Conservation (phyloP, 2,329 filamentous ascomycete genomes). For the Passalora sequoiae region DNA sequence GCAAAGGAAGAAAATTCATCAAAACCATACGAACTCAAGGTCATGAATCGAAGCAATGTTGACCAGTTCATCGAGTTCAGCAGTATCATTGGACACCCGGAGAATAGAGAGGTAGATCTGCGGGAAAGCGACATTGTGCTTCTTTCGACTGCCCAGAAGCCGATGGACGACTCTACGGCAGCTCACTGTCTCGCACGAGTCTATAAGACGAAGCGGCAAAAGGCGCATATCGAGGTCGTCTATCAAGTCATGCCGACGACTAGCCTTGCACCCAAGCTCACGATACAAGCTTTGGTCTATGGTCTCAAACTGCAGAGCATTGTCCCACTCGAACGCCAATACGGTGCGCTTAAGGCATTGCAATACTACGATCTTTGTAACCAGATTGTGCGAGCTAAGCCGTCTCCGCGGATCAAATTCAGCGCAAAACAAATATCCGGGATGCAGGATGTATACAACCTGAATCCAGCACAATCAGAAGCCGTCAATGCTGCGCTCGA, state of each 20-base stretch:
- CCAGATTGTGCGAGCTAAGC: slow-evolving; percentile 82
- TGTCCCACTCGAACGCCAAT: slow-evolving; percentile 92
- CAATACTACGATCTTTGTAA: slow-evolving; percentile 95
- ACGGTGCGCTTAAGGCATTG: slow-evolving; percentile 80
- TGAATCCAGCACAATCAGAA: slow-evolving; percentile 85
- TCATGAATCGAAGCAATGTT: slow-evolving; percentile 81
- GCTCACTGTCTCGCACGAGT: slow-evolving; percentile 84
- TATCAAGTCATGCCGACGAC: slow-evolving; percentile 67
- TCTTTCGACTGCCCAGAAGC: slow-evolving; percentile 67
- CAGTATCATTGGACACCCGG: slow-evolving; percentile 66
- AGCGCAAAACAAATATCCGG: slow-evolving; percentile 65
- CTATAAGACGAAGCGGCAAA: slow-evolving; percentile 73
- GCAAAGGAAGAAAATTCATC: slow-evolving; percentile 79
- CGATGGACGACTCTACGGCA: slow-evolving; percentile 59
- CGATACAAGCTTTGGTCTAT: slow-evolving; percentile 63
- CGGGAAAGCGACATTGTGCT: slow-evolving; percentile 85
- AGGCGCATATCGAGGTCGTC: slow-evolving; percentile 73
- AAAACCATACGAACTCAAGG: slow-evolving; percentile 79
- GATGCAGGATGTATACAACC: slow-evolving; percentile 68
- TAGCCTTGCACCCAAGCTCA: slow-evolving; percentile 43
- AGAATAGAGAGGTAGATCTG: slow-evolving; percentile 66
- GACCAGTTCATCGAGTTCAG: slow-evolving; percentile 91
- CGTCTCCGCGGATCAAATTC: slow-evolving; percentile 81
- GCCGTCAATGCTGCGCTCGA: slow-evolving; percentile 88
- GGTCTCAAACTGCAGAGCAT: slow-evolving; percentile 86